Conservation (phyloP, 305 asterid genomes). For the Ajuga reptans region DNA sequence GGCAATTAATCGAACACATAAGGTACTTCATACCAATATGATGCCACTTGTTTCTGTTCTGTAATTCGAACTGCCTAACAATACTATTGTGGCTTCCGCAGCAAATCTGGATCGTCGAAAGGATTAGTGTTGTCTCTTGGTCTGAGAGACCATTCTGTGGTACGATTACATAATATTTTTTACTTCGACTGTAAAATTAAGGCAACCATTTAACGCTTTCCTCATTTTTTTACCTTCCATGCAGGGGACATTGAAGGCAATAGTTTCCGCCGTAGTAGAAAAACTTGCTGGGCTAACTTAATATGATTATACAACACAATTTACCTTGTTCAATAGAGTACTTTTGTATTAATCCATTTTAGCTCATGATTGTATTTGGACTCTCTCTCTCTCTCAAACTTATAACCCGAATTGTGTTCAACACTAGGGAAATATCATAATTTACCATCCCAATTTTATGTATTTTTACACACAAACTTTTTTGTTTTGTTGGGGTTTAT, state of each 20-base stretch:
- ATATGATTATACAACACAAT: background rate
- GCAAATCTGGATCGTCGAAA: slow-evolving; percentile 63
- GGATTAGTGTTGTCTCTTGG: slow-evolving; percentile 78
- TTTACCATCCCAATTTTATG: too few relatives aligned
- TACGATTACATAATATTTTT: slow-evolving; percentile 11
- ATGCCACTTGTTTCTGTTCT: background rate
- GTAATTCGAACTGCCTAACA: slow-evolving; percentile 1
- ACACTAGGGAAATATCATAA: too few relatives aligned
- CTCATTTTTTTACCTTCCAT: background rate
- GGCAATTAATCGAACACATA: slow-evolving; percentile 71
- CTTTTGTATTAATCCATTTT: background rate
- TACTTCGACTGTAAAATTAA: background rate
- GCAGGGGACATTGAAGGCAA: slow-evolving; percentile 66
- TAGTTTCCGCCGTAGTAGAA: slow-evolving; percentile 64
- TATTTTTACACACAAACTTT: too few relatives aligned
- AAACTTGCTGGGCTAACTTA: slow-evolving; percentile 43
- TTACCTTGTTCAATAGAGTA: background rate
- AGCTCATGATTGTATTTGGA: background rate
- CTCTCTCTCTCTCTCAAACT: too few relatives aligned
- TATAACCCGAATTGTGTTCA: too few relatives aligned
- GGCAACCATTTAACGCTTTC: background rate
- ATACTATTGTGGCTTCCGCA: slow-evolving; percentile 24
- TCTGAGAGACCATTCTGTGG: slow-evolving; percentile 73
- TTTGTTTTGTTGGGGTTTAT: too few relatives aligned
- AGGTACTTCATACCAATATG: slow-evolving; percentile 37